Evolutionary conservation across 257 asterid genomes (phyloP).

Genomic region (Verbena officinalis): DNA sequence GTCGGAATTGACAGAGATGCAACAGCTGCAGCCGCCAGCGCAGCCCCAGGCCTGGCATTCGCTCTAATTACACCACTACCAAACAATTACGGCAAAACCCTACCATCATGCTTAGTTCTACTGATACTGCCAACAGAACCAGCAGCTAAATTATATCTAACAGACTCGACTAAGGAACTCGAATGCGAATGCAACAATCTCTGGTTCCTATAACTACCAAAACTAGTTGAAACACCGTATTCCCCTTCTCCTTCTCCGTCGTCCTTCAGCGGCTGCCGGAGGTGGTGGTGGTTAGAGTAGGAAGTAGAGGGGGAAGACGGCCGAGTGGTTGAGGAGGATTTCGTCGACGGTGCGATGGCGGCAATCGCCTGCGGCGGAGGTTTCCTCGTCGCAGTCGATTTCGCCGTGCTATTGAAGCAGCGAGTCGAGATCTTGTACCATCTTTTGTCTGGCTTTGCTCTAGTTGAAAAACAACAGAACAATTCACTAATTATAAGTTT

Average conservation of each 20-base stretch:
- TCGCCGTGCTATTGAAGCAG: slow-evolving; percentile 53
- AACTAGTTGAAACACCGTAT: slow-evolving; percentile 10
- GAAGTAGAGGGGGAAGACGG: slow-evolving; percentile 56
- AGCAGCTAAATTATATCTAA: too few relatives aligned
- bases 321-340: slow-evolving; percentile 69
- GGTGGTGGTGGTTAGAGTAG: slow-evolving; percentile 26
- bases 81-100: slow-evolving; percentile 58
- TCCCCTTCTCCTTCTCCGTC: slow-evolving; percentile 16
- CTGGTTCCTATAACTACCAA: slow-evolving; percentile 22
- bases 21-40: slow-evolving; percentile 89
- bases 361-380: slow-evolving; percentile 21
- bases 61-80: slow-evolving; percentile 61
- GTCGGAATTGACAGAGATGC: slow-evolving; percentile 85
- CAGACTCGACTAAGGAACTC: slow-evolving; percentile 29
- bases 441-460: background rate
- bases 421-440: slow-evolving; percentile 50
- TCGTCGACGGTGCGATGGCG: slow-evolving; percentile 82
- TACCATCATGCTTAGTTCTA: too few relatives aligned
- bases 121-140: too few relatives aligned
- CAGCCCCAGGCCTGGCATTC: slow-evolving; percentile 89
- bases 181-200: slow-evolving; percentile 37
- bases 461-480: too few relatives aligned
- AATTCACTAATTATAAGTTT: too few relatives aligned
- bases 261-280: slow-evolving; percentile 12
- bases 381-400: slow-evolving; percentile 42